phyloP scores from a whole-genome alignment of 2,329 filamentous ascomycete species.

The Aspergillus felis region DNA sequence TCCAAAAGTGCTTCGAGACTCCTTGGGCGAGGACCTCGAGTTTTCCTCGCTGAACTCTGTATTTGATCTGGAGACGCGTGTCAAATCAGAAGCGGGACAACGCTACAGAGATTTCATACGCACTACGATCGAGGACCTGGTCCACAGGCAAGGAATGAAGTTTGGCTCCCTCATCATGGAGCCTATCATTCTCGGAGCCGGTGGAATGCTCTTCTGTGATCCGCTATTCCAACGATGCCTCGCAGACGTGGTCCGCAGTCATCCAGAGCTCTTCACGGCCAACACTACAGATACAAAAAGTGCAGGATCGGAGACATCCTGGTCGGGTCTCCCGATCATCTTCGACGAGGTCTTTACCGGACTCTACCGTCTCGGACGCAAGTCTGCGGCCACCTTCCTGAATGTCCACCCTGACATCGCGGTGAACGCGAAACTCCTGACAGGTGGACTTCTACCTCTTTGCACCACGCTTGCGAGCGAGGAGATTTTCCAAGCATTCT shows the following conservation, averaged over 20 bases:
- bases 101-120: slow-evolving; percentile 60
- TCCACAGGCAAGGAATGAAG: slow-evolving; percentile 54
- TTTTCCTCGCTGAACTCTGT: slow-evolving; percentile 53
- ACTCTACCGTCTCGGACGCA: slow-evolving; percentile 73
- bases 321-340: slow-evolving; percentile 73
- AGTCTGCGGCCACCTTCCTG: slow-evolving; percentile 67
- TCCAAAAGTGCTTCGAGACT: slow-evolving; percentile 47
- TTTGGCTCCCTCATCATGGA: slow-evolving; percentile 79
- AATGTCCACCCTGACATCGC: slow-evolving; percentile 67
- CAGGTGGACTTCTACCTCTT: slow-evolving; percentile 73
- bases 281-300: slow-evolving; percentile 5
- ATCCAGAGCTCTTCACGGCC: slow-evolving; percentile 52
- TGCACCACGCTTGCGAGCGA: slow-evolving; percentile 72
- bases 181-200: slow-evolving; percentile 74
- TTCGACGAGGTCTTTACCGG: slow-evolving; percentile 89
- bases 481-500: slow-evolving; percentile 68
- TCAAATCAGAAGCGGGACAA: slow-evolving; percentile 42
- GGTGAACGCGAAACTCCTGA: slow-evolving; percentile 79
- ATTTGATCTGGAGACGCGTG: slow-evolving; percentile 56
- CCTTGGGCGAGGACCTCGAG: slow-evolving; percentile 43
- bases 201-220: slow-evolving; percentile 79
- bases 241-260: slow-evolving; percentile 61
- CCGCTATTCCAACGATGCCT: slow-evolving; percentile 75
- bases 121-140: slow-evolving; percentile 50
- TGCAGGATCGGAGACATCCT: slow-evolving; percentile 34